Conservation (phyloP, 2,329 filamentous ascomycete species). For the Apiospora phragmitis region DNA sequence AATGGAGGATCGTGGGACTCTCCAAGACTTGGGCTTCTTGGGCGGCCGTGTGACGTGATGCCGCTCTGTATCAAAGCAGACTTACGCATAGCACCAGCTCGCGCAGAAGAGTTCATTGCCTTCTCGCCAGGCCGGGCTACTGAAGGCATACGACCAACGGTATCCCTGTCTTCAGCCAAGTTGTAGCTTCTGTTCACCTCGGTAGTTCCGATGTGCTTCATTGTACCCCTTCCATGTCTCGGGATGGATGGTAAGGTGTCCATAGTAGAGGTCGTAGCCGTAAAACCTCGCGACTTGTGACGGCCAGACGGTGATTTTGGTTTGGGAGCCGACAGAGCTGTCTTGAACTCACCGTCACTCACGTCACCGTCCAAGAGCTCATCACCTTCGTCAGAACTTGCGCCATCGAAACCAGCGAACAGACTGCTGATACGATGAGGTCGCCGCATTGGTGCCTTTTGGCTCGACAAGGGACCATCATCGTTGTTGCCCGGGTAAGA, state of each 20-base stretch:
- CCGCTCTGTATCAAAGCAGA: slow-evolving; percentile 80
- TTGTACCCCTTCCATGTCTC: slow-evolving; percentile 30
- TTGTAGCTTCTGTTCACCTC: slow-evolving; percentile 49
- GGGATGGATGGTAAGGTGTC: slow-evolving; percentile 34
- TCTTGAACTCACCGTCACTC: slow-evolving; percentile 68
- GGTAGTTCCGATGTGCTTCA: slow-evolving; percentile 36
- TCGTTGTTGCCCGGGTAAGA: slow-evolving; percentile 80
- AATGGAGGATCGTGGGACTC: slow-evolving; percentile 74
- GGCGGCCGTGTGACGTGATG: slow-evolving; percentile 66
- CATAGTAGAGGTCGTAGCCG: slow-evolving; percentile 39
- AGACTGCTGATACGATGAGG: slow-evolving; percentile 79
- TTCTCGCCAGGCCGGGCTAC: slow-evolving; percentile 38
- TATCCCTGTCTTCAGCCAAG: slow-evolving; percentile 32
- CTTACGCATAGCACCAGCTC: slow-evolving; percentile 63
- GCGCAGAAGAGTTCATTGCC: slow-evolving; percentile 38
- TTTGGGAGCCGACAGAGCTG: slow-evolving; percentile 63
- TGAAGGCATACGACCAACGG: slow-evolving; percentile 31
- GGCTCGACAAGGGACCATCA: slow-evolving; percentile 67
- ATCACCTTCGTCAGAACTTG: slow-evolving; percentile 66
- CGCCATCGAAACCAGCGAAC: slow-evolving; percentile 81
- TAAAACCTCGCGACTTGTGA: slow-evolving; percentile 43
- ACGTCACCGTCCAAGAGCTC: slow-evolving; percentile 62
- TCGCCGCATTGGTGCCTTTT: slow-evolving; percentile 62
- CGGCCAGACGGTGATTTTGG: slow-evolving; percentile 43
- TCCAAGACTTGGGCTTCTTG: slow-evolving; percentile 64